phyloP scores from a whole-genome alignment of 176 grass and related monocot species.

The Tillandsia leiboldiana region DNA sequence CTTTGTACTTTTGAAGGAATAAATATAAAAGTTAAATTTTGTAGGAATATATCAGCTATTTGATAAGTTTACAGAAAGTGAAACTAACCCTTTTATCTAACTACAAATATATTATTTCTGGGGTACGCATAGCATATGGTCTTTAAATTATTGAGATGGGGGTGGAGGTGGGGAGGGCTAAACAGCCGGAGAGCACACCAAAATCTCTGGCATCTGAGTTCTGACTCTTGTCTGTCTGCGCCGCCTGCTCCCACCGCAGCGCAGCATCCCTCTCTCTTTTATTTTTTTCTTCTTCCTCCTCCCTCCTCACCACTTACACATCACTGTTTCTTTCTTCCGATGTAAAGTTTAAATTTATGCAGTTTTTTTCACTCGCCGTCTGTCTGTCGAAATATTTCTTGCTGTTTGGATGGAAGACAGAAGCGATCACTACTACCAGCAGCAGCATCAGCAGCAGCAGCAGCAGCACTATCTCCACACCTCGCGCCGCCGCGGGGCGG shows the following conservation, averaged over 20 bases:
- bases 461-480: background rate
- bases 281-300: background rate
- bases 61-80: no score
- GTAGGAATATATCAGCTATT: no score
- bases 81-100: no score
- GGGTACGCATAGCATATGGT: no score
- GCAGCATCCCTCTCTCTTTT: no score
- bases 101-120: no score
- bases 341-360: no score
- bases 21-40: no score
- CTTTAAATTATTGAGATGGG: background rate
- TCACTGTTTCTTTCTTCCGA: background rate
- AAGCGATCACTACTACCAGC: background rate
- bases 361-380: no score
- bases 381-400: no score
- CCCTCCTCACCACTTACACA: background rate
- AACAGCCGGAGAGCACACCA: background rate
- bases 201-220: background rate
- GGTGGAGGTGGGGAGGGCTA: background rate
- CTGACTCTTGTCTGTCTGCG: constrained; percentile 6
- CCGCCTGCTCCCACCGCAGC: background rate
- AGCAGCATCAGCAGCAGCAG: background rate
- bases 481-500: no score
- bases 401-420: background rate
- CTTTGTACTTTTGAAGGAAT: no score